Conservation (phyloP, 2,329 filamentous ascomycete genomes). For the Verticillium alfalfae region DNA sequence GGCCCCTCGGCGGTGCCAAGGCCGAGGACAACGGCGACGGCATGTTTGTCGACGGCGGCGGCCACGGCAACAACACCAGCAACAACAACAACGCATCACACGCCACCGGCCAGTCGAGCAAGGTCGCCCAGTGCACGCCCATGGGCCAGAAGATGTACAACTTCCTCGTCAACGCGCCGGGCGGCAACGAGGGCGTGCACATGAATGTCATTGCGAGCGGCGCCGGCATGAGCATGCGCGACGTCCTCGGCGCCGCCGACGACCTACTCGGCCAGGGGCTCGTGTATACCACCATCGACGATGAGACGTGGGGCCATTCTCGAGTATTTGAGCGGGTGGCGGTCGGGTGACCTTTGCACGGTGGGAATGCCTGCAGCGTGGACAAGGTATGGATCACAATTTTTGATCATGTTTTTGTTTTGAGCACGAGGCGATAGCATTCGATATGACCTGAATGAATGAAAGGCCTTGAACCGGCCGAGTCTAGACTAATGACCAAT, state of each 20-base stretch:
- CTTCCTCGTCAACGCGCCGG: slow-evolving; percentile 59
- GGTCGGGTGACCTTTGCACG: no score
- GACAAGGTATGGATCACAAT: no score
- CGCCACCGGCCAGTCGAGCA: slow-evolving; percentile 27
- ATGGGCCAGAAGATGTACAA: slow-evolving; percentile 66
- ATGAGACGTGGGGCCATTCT: slow-evolving; percentile 87
- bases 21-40: slow-evolving; percentile 35
- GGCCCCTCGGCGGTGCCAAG: slow-evolving; percentile 43
- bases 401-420: neutral
- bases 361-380: no score
- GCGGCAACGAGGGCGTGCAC: slow-evolving; percentile 79
- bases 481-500: slow-evolving; percentile 11
- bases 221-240: slow-evolving; percentile 59
- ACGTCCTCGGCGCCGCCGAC: slow-evolving; percentile 73
- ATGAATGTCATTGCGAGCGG: slow-evolving; percentile 68
- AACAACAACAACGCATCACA: slow-evolving; percentile 13
- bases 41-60: slow-evolving; percentile 52
- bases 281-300: slow-evolving; percentile 89
- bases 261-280: slow-evolving; percentile 69
- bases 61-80: slow-evolving; percentile 2
- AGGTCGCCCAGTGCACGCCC: slow-evolving; percentile 43
- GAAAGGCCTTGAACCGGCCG: slow-evolving; percentile 5
- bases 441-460: slow-evolving; percentile 3
- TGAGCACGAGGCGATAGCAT: neutral
- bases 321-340: slow-evolving; percentile 47